phyloP scores from a whole-genome alignment of 2,329 filamentous ascomycete genomes.

The Epichloe coenophiala region DNA sequence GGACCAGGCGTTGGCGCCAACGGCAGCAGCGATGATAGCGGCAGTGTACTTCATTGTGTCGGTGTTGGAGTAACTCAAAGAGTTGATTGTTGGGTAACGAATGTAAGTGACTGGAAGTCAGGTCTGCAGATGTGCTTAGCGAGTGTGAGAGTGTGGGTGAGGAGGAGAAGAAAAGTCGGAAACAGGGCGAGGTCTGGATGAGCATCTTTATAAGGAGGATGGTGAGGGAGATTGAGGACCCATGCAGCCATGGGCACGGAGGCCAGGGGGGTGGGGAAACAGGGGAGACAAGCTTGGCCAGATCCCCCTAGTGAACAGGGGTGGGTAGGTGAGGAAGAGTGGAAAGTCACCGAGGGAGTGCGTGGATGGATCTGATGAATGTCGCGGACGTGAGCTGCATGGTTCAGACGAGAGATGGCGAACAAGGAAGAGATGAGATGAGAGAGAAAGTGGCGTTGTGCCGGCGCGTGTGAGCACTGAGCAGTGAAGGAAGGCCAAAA shows the following conservation, averaged over 20 bases:
- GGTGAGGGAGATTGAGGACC: constrained; percentile 8
- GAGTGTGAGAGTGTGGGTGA: constrained; percentile 36
- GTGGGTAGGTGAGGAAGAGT: neutral
- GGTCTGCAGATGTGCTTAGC: constrained; percentile 25
- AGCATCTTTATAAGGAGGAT: constrained; percentile 34
- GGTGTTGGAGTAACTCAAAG: constrained; percentile 28
- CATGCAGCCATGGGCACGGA: constrained; percentile 2
- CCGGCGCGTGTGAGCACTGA: too few species aligned
- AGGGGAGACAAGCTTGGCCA: neutral
- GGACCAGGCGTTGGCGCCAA: constrained; percentile 6
- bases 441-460: too few species aligned
- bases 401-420: neutral
- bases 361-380: neutral
- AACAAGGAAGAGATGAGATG: too few species aligned
- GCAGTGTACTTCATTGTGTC: constrained; percentile 53
- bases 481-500: neutral
- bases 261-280: constrained; percentile 5
- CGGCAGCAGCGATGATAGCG: constrained; percentile 38
- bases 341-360: neutral
- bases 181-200: constrained; percentile 22
- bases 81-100: constrained; percentile 30
- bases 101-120: constrained; percentile 47
- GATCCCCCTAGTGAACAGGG: constrained; percentile 3
- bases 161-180: constrained; percentile 22
- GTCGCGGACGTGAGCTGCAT: neutral